phyloP scores from a whole-genome alignment of 2,329 filamentous ascomycete species.

The Aspergillus eucalypticola region DNA sequence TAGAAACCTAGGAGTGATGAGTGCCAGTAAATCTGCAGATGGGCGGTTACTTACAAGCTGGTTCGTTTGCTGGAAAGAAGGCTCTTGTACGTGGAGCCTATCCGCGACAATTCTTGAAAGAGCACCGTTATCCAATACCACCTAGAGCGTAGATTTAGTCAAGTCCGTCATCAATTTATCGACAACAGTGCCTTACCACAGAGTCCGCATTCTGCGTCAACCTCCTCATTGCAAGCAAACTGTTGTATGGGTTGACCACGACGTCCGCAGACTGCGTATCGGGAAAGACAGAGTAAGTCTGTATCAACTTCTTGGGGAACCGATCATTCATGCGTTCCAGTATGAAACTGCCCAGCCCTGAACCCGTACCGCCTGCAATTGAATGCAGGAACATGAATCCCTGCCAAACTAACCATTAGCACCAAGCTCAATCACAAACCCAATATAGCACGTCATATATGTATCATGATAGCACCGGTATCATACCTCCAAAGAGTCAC shows the following conservation, averaged over 20 bases:
- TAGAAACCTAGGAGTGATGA: constrained; percentile 64
- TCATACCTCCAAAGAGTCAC: constrained; percentile 84
- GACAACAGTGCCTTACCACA: constrained; percentile 58
- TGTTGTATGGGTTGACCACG: constrained; percentile 98
- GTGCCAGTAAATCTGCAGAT: not conserved
- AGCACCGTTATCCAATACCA: constrained; percentile 94
- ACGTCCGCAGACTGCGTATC: constrained; percentile 90
- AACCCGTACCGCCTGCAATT: constrained; percentile 94
- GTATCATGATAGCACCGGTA: not conserved
- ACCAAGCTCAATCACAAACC: not conserved
- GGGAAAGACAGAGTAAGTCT: constrained; percentile 98
- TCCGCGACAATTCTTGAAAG: constrained; percentile 92
- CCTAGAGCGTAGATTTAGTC: constrained; percentile 40
- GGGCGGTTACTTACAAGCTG: constrained; percentile 65
- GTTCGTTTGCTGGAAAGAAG: constrained; percentile 96
- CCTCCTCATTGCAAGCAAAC: constrained; percentile 83
- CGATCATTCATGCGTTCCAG: constrained; percentile 94
- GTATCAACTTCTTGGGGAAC: constrained; percentile 98
- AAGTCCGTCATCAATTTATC: not conserved
- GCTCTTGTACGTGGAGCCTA: constrained; percentile 88
- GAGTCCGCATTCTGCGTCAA: constrained; percentile 96
- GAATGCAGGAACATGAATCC: constrained; percentile 99
- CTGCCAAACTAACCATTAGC: constrained; percentile 40
- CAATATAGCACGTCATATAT: not conserved
- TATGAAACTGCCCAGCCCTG: constrained; percentile 91